Evolutionary conservation across 2,329 filamentous ascomycete species (phyloP), one percentile per base, ranked within the genome.

Genomic region (Alternaria arbusti): DNA sequence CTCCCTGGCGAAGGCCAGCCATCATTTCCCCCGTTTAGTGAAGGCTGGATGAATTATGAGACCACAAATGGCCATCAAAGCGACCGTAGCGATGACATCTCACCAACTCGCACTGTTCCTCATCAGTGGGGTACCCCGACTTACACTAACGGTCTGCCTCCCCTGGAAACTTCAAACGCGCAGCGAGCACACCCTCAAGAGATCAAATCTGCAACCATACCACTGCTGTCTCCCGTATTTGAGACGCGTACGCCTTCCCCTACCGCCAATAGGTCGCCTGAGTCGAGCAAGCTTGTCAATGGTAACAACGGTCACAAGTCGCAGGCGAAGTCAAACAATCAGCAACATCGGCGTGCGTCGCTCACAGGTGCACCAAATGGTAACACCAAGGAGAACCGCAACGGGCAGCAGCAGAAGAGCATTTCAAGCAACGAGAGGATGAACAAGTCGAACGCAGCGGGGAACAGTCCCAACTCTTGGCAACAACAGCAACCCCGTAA

Each of bases 201-300:
- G 54, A 66, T 77, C 54, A 75, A 79, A 54, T 79, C 78, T 6
- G 78, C 79, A 20, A 75, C 72, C 85, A 68, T 79, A 10, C 82
- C 83, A 5, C 66, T 85, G 22, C 83, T 94, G 3, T 94, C 91
- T 0, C 91, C 91, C 0, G 91, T 94, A 0, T 91, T 90, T 57
- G 91, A 94, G 80, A 86, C 87, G 6, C 85, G 86, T n/a, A 91
- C 89, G 0, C 90, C 91, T 3, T 92, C 91, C 2, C 90, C 91
- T 2, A 90, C 85, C 4, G 82, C 86, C 12, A 81, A 82, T 59
- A 84, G 89, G 58, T 74, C 78, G 17, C 56, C 68, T 6, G 76
- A 79, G 9, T 51, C 66, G 6, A 64, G 52, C 32, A 80, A 78
- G 63, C 49, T 68, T n/a, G 56, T 64, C 6, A 79, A 79, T 56